Evolutionary conservation across 345 rosid genomes (phyloP).

Genomic region (Rhizophora mangle): DNA sequence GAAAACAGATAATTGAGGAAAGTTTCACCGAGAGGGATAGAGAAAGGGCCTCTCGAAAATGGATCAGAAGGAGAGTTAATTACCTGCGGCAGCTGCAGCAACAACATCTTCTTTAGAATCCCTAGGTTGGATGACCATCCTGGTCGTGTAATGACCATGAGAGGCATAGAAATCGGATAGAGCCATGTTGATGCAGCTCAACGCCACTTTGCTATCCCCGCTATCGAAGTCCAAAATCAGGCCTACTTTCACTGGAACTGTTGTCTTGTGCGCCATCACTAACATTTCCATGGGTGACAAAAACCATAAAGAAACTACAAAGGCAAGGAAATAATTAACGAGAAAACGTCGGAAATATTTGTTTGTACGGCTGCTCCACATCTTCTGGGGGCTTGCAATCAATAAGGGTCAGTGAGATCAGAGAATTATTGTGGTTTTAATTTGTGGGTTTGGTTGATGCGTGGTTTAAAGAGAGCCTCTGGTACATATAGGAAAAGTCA

Average conservation of each 20-base stretch:
- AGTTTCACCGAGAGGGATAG: background rate
- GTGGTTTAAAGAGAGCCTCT: too few relatives aligned
- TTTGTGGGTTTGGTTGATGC: too few relatives aligned
- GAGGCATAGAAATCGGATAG: constrained; percentile 48
- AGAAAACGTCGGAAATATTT: too few relatives aligned
- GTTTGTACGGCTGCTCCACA: too few relatives aligned
- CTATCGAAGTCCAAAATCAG: constrained; percentile 42
- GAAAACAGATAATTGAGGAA: too few relatives aligned
- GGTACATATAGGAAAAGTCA: too few relatives aligned
- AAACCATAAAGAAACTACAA: background rate
- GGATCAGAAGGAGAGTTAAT: background rate
- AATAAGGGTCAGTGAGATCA: too few relatives aligned
- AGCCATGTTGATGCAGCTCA: constrained; percentile 53
- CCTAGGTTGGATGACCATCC: constrained; percentile 34
- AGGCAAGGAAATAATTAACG: too few relatives aligned
- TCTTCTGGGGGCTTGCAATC: too few relatives aligned
- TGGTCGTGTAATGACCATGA: constrained; percentile 38
- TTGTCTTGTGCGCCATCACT: constrained; percentile 13
- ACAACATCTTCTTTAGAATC: constrained; percentile 46
- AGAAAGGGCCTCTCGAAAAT: background rate
- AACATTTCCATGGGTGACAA: background rate
- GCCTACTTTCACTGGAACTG: constrained; percentile 39
- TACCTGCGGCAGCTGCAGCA: constrained; percentile 58
- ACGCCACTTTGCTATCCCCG: constrained; percentile 10
- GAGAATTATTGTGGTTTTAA: too few relatives aligned